Evolutionary conservation across 345 rosid species (phyloP), one percentile per base, ranked within the genome.

Genomic region (Excoecaria cochinchinensis): DNA sequence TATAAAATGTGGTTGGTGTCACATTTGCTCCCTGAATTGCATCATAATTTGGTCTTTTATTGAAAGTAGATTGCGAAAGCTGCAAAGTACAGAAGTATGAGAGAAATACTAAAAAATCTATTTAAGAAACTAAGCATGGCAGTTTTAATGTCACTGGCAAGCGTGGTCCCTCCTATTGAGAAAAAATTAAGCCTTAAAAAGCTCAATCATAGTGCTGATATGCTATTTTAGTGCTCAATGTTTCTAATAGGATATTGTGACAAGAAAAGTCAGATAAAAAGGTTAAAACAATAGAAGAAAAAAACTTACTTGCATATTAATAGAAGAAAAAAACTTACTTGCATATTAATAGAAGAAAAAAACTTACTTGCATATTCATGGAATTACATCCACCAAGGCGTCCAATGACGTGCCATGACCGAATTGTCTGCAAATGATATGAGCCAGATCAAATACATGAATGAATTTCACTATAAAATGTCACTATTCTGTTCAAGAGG

Each of bases 361-460:
- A 61, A 56, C 70, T 76, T 86, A 92, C 99, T 84, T 95, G 99
- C 97, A 95, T 92, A 84, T 95, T 95, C 98, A 95, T 88, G 84
- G 98, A 86, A 81, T 92, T 92, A 87, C 91, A 92, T 72, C 98
- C 98, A 81, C 99, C 98, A 77, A 95, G 97, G 53, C 94, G 91
- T 72, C 98, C 99, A 71, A 92, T 86, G 75, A 95, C 90, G 86
- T 92, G 92, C 99, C 99, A 92, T 0, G 98, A 87, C 59, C 96
- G 92, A 73, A 95, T 86, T 55, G 94, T 80, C 99, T 95, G 88
- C 88, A 84, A 77, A 65, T 58, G 77, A 67, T 42, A 69, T 53
- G 77, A 67, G 48, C 69, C 58, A 53, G 12, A 60, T 69, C 65
- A 84, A 44, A 42, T 9, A 68, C 69, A n/a, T 36, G 25, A 70